phyloP scores from a whole-genome alignment of 306 rosid genomes.

The Glycine latifolia region DNA sequence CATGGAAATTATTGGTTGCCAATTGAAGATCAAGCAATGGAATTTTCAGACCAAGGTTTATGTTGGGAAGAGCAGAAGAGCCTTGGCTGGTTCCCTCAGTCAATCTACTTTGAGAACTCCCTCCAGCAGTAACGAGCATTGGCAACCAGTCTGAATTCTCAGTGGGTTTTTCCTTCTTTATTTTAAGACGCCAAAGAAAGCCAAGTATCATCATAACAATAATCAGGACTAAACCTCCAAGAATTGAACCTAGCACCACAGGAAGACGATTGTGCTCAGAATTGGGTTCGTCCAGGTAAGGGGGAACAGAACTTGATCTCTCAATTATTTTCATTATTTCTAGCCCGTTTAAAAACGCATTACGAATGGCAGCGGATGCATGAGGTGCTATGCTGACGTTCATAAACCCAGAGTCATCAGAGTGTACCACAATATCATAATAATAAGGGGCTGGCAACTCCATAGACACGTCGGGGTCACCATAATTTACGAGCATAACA shows the following conservation, averaged over 20 bases:
- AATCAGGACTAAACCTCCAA: slow-evolving; percentile 41
- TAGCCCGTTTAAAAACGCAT: slow-evolving; percentile 51
- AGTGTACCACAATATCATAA: slow-evolving; percentile 50
- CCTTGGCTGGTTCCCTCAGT: slow-evolving; percentile 40
- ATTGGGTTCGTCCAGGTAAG: too few relatives aligned
- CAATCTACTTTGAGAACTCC: slow-evolving; percentile 46
- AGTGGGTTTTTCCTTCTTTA: slow-evolving; percentile 3
- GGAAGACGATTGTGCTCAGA: neutral
- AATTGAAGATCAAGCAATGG: slow-evolving; percentile 49
- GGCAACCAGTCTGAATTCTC: slow-evolving; percentile 38
- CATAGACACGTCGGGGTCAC: rapidly evolving
- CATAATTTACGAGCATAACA: rapidly evolving
- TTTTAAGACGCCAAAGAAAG: slow-evolving; percentile 35
- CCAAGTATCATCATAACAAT: neutral
- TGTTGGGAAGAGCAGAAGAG: slow-evolving; percentile 43
- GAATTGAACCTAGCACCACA: slow-evolving; percentile 34
- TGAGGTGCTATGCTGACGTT: slow-evolving; percentile 1
- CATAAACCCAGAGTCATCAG: slow-evolving; percentile 42
- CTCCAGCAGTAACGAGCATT: neutral
- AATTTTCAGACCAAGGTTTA: slow-evolving; percentile 54
- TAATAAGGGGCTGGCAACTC: slow-evolving; percentile 1
- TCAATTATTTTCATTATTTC: slow-evolving; percentile 53
- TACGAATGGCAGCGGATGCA: rapidly evolving
- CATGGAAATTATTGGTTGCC: slow-evolving; percentile 52
- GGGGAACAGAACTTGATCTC: neutral